Conservation (phyloP, 2,329 filamentous ascomycete species). For the Chaetomiaceae sp. region DNA sequence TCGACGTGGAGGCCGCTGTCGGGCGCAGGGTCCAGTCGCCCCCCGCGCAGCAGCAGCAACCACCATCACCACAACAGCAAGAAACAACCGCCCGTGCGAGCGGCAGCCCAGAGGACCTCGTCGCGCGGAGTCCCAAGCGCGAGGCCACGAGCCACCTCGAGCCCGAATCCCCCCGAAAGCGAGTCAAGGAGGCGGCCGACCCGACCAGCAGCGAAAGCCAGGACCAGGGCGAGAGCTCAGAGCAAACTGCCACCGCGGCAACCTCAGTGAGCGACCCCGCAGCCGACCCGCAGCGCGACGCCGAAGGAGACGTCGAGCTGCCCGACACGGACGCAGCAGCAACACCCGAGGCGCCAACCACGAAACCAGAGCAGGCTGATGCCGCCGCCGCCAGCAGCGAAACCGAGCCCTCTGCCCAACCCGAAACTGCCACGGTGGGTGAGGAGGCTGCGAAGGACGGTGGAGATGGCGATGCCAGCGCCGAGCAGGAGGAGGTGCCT, state of each 20-base stretch:
- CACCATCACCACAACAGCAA: too few species aligned
- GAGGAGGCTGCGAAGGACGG: background rate
- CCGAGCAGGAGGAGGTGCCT: background rate
- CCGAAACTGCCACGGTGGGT: background rate
- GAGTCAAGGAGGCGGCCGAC: slow-evolving; percentile 46
- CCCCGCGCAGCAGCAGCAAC: slow-evolving; percentile 21
- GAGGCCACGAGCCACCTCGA: slow-evolving; percentile 47
- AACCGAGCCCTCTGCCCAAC: background rate
- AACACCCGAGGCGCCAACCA: background rate
- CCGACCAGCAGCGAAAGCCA: background rate
- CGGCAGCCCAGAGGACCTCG: slow-evolving; percentile 20
- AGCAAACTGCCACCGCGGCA: too few species aligned
- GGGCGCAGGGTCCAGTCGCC: slow-evolving; percentile 35
- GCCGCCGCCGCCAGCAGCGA: background rate
- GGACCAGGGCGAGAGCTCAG: slow-evolving; percentile 5
- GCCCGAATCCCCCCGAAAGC: slow-evolving; percentile 35
- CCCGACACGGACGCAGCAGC: slow-evolving; percentile 1
- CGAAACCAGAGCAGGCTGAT: background rate
- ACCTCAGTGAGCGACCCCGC: background rate
- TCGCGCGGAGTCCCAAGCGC: slow-evolving; percentile 43
- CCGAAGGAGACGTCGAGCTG: slow-evolving; percentile 16
- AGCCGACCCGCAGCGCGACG: slow-evolving; percentile 1
- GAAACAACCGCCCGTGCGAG: slow-evolving; percentile 16
- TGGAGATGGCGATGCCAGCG: background rate
- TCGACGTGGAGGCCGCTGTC: slow-evolving; percentile 56